Conservation (phyloP, 129 eudicot genomes). For the Lonicera japonica region DNA sequence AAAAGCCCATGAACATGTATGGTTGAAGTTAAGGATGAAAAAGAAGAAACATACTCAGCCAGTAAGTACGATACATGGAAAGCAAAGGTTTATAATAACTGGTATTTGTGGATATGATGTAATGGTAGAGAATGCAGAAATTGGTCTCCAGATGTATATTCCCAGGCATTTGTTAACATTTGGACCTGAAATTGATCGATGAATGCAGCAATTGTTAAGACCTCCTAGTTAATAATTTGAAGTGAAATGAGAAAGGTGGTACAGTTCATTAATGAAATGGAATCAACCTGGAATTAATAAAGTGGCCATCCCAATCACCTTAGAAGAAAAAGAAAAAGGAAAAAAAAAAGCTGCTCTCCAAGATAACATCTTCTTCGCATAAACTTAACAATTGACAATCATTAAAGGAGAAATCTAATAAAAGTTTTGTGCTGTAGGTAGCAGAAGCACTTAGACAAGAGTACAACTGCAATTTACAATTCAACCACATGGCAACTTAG, state of each 20-base stretch:
- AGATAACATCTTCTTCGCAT: neutral
- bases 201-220: slow-evolving; percentile 10
- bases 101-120: slow-evolving; percentile 74
- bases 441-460: no score
- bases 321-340: no score
- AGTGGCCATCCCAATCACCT: no score
- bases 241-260: neutral
- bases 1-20: slow-evolving; percentile 96
- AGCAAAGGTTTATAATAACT: neutral
- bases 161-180: slow-evolving; percentile 88
- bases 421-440: no score
- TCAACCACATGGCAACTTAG: neutral
- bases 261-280: neutral
- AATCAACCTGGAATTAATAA: neutral
- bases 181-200: slow-evolving; percentile 63
- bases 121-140: slow-evolving; percentile 95
- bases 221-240: neutral
- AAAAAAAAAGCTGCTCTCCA: neutral
- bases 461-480: neutral
- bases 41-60: slow-evolving; percentile 1
- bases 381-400: no score
- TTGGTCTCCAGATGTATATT: slow-evolving; percentile 61
- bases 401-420: no score
- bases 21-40: slow-evolving; percentile 48
- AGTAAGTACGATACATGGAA: neutral